These are phyloP conservation scores for Fusarium musae DNA, from an alignment of 2,329 filamentous ascomycete genomes.

Conservation along the genomic window DNA sequence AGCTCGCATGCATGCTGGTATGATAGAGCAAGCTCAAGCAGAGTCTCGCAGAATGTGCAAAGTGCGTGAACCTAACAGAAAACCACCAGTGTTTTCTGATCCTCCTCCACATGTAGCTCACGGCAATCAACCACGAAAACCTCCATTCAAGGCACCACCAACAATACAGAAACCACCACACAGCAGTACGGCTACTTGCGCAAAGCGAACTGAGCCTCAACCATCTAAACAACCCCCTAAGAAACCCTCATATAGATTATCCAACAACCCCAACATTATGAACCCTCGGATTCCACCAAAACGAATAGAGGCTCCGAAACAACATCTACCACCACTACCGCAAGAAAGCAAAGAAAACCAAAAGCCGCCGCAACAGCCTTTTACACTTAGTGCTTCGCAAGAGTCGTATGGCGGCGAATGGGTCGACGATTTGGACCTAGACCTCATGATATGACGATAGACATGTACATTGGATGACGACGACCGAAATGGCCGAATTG, in stretches of 20 bases:
- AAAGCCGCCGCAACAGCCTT: constrained; percentile 5
- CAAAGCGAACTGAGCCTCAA: not conserved
- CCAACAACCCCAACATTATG: not conserved
- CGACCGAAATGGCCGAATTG: not conserved
- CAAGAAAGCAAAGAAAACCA: constrained; percentile 44
- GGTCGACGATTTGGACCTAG: constrained; percentile 52
- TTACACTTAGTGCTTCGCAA: constrained; percentile 46
- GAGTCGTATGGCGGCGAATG: constrained; percentile 54
- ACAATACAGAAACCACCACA: constrained; percentile 2
- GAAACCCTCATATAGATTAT: not conserved
- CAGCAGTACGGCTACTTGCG: not conserved
- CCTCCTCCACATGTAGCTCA: not conserved
- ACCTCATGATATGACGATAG: constrained; percentile 44
- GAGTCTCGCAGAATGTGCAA: constrained; percentile 13
- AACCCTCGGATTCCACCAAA: not conserved
- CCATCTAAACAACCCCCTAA: not conserved
- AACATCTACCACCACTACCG: not conserved
- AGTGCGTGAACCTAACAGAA: not conserved
- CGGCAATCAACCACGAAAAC: not conserved
- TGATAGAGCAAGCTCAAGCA: constrained; percentile 20
- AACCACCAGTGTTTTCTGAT: not conserved
- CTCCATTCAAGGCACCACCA: not conserved
- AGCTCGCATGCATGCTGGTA: constrained; percentile 35
- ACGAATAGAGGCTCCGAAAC: not conserved
- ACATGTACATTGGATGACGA: constrained; percentile 21